phyloP scores from a whole-genome alignment of 1,284 basidiomycete species.

The Puccinia polysora region DNA sequence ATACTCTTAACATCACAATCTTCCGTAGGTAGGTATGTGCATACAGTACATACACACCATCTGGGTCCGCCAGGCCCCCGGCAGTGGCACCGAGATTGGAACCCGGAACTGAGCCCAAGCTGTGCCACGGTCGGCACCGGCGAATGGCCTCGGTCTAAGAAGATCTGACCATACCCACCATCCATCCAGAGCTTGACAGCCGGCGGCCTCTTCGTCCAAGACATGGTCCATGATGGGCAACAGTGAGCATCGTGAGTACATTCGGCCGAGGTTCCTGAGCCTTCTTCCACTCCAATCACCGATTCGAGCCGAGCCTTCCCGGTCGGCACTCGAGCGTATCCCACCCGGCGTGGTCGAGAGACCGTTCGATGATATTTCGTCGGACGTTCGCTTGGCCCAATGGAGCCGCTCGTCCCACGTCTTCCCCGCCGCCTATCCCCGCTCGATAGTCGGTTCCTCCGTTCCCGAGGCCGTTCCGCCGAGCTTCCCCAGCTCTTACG shows the following conservation, averaged over 20 bases:
- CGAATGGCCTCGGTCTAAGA: too few relatives aligned
- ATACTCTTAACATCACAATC: too few relatives aligned
- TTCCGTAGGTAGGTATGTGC: too few relatives aligned
- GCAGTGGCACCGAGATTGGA: too few relatives aligned
- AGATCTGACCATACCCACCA: too few relatives aligned
- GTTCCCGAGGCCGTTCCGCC: slow-evolving; percentile 44
- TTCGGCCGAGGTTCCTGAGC: not conserved
- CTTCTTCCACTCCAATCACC: not conserved
- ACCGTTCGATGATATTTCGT: slow-evolving; percentile 44
- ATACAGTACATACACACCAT: too few relatives aligned
- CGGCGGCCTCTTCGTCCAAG: too few relatives aligned
- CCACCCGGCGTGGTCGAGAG: not conserved
- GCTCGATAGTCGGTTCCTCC: slow-evolving; percentile 53
- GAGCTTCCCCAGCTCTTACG: slow-evolving; percentile 38
- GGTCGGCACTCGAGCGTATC: not conserved
- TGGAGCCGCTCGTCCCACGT: slow-evolving; percentile 64
- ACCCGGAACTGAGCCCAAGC: too few relatives aligned
- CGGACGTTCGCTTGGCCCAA: slow-evolving; percentile 47
- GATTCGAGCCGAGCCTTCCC: not conserved
- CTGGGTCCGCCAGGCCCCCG: too few relatives aligned
- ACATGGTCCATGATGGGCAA: too few relatives aligned
- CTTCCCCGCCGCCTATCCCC: slow-evolving; percentile 66
- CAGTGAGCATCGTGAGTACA: not conserved
- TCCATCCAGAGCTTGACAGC: too few relatives aligned
- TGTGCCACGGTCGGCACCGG: too few relatives aligned